phyloP scores from a whole-genome alignment of 2,329 filamentous ascomycete genomes.

The Hypocreales sp. region DNA sequence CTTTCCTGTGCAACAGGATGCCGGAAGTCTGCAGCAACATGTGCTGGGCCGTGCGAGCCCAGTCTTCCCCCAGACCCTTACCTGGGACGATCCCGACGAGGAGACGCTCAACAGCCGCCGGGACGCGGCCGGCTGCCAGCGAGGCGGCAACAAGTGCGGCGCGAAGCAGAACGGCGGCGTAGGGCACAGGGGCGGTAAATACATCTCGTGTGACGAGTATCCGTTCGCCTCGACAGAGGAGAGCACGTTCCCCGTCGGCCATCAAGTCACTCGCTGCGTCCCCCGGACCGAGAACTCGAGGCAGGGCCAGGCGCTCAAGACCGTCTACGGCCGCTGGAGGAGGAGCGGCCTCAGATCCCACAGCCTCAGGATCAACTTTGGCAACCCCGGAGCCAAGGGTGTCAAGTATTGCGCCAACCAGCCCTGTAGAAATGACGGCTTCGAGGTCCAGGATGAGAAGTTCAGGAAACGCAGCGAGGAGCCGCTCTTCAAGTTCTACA shows the following conservation, averaged over 20 bases:
- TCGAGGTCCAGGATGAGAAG: constrained; percentile 5
- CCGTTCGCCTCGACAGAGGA: constrained; percentile 6
- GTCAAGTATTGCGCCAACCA: constrained; percentile 7
- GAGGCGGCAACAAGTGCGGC: constrained; percentile 2
- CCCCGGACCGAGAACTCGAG: constrained; percentile 3
- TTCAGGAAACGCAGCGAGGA: constrained; percentile 4
- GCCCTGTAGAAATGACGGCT: constrained; percentile 7
- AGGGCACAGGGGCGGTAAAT: constrained; percentile 4
- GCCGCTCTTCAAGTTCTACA: too few species aligned
- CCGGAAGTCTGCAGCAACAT: constrained; percentile 10
- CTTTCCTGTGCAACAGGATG: constrained; percentile 6
- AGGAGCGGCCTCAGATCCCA: constrained; percentile 2
- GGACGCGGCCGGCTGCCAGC: constrained; percentile 4
- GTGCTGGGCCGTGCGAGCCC: constrained; percentile 9
- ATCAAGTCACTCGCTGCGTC: constrained; percentile 8
- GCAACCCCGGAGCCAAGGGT: constrained; percentile 4
- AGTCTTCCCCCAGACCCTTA: constrained; percentile 4
- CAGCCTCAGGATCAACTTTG: constrained; percentile 5
- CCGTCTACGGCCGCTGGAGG: constrained; percentile 2
- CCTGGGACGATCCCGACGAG: constrained; percentile 4
- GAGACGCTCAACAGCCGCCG: constrained; percentile 1
- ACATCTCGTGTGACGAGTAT: constrained; percentile 7
- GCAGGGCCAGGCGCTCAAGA: constrained; percentile 3
- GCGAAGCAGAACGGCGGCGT: constrained; percentile 2
- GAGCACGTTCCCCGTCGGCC: constrained; percentile 3